phyloP scores from a whole-genome alignment of 1,284 basidiomycete species.

The Fistulinella cinereoalba region DNA sequence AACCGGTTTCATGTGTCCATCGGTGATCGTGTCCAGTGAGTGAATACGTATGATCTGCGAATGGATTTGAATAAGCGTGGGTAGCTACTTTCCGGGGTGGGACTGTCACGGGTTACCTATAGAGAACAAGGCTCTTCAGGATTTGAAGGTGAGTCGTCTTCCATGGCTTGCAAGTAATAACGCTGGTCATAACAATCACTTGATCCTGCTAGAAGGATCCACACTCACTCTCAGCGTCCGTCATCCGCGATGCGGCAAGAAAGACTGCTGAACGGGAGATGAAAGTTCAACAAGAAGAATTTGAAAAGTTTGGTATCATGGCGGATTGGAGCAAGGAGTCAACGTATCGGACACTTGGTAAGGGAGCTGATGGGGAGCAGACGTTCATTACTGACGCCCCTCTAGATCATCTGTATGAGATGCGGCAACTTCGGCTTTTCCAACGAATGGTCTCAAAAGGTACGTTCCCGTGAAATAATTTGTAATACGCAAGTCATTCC shows the following conservation, averaged over 20 bases:
- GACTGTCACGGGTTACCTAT: conserved; percentile 99
- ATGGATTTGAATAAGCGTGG: conserved; percentile 7
- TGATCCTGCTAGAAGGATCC: conserved; percentile 45
- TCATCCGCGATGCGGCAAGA: conserved; percentile 74
- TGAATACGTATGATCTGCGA: conserved; percentile 2
- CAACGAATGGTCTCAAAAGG: conserved; percentile 86
- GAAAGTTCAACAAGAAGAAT: conserved; percentile 76
- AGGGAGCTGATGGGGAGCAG: not conserved
- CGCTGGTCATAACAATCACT: conserved; percentile 2
- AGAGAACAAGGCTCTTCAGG: conserved; percentile 85
- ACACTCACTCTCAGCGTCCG: conserved; percentile 50
- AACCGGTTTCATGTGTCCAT: conserved; percentile 84
- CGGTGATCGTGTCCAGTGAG: conserved; percentile 82
- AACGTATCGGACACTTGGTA: conserved; percentile 87
- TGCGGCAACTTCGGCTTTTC: conserved; percentile 86
- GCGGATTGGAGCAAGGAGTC: conserved; percentile 81
- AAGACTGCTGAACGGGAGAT: conserved; percentile 78
- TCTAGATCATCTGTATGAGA: conserved; percentile 83
- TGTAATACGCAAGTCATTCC: too few relatives aligned
- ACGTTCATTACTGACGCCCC: not conserved
- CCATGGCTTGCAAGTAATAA: not conserved
- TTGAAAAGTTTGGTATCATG: conserved; percentile 86
- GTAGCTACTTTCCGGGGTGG: conserved; percentile 93
- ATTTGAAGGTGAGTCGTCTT: conserved; percentile 55
- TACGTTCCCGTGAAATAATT: conserved; percentile 21